Conservation (phyloP, 2,329 filamentous ascomycete genomes). For the Pyricularia grisea region DNA sequence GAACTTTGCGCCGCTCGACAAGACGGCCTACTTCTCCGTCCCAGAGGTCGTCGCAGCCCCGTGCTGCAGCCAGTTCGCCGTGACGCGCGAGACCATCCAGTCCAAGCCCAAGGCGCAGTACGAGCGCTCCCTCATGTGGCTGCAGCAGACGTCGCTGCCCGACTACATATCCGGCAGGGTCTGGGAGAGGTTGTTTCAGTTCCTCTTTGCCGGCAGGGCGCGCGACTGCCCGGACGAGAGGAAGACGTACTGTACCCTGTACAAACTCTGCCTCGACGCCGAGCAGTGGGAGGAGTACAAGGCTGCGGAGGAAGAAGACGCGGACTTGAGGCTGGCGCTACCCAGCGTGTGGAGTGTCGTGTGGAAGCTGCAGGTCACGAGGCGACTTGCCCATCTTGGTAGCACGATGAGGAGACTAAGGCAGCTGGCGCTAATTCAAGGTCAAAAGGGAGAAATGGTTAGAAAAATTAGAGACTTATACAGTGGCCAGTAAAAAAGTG, state of each 20-base stretch:
- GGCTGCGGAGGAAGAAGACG: constrained; percentile 2
- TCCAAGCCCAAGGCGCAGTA: constrained; percentile 20
- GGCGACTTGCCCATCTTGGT: not conserved
- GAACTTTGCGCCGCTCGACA: constrained; percentile 15
- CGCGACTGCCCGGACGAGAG: constrained; percentile 34
- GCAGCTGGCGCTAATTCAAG: constrained; percentile 3
- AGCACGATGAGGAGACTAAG: constrained; percentile 2
- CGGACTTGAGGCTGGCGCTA: not conserved
- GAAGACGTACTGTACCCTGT: constrained; percentile 22
- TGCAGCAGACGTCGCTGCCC: constrained; percentile 16
- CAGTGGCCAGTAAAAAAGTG: not conserved
- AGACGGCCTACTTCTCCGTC: constrained; percentile 17
- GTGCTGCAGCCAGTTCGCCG: constrained; percentile 26
- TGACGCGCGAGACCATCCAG: constrained; percentile 18
- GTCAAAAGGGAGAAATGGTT: not conserved
- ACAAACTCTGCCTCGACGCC: constrained; percentile 21
- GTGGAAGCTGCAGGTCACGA: constrained; percentile 2
- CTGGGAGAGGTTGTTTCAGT: constrained; percentile 25
- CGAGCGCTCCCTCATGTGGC: constrained; percentile 18
- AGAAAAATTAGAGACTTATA: not conserved
- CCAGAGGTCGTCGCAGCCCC: constrained; percentile 21
- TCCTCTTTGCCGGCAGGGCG: constrained; percentile 20
- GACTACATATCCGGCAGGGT: constrained; percentile 22
- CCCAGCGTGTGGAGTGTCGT: constrained; percentile 1
- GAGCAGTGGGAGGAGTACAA: constrained; percentile 2